These are phyloP conservation scores for Chaetomium olivaceum DNA, from an alignment of 2,329 filamentous ascomycete species.

Conservation along the genomic window DNA sequence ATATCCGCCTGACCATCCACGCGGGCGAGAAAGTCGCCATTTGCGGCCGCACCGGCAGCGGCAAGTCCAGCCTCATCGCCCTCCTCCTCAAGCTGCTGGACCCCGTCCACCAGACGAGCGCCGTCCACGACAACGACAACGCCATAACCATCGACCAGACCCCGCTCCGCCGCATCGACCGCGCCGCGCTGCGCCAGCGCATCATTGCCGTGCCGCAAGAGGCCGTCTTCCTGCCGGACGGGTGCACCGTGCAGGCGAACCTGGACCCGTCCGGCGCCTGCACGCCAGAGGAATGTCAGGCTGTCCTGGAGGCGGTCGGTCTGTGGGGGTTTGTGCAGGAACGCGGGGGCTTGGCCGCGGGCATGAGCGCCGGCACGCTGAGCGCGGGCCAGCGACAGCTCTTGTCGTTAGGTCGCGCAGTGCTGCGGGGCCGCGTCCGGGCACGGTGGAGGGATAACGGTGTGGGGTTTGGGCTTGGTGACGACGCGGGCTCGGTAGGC, in stretches of 20 bases:
- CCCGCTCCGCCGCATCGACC: conserved; percentile 42
- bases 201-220: conserved; percentile 58
- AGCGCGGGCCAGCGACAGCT: conserved; percentile 64
- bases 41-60: conserved; percentile 49
- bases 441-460: conserved; percentile 7
- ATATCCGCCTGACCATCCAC: conserved; percentile 36
- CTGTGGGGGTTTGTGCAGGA: conserved; percentile 39
- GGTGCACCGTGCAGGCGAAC: conserved; percentile 44
- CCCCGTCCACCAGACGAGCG: conserved; percentile 21
- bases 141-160: conserved; percentile 48
- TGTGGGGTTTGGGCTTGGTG: neutral
- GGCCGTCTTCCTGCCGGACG: conserved; percentile 51
- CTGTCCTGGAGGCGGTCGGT: conserved; percentile 40
- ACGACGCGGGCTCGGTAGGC: neutral
- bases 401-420: conserved; percentile 61
- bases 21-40: conserved; percentile 43
- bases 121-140: neutral
- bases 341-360: conserved; percentile 39
- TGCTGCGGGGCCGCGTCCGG: conserved; percentile 45
- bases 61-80: conserved; percentile 48
- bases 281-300: conserved; percentile 39
- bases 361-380: conserved; percentile 51
- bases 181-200: conserved; percentile 46
- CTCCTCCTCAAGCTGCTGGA: conserved; percentile 46
- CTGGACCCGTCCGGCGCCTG: conserved; percentile 44